Evolutionary conservation across 73 alveolate species (phyloP), one percentile per base, ranked within the genome.

Genomic region (Uronychia binucleata): DNA sequence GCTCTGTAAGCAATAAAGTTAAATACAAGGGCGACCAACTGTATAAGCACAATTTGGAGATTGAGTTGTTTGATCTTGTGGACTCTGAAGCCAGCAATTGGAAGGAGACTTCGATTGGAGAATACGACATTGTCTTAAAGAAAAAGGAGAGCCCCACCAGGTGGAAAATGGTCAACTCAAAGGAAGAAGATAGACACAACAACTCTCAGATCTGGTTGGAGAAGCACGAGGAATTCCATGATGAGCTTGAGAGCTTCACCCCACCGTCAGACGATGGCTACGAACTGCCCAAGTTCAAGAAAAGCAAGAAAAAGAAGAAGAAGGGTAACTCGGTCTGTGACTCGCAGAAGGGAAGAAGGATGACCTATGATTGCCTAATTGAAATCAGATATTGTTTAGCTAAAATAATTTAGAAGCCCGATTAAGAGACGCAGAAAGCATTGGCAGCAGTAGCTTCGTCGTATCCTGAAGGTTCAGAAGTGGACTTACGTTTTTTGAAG

Each of bases 221-320:
- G 30, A 79, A n/a, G 58, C 86, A 79, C 28, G 86, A 79, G 19
- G 57, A 79, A 57, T 79, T 35, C 58, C 31, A 33, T 27, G 77
- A 35, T 5, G 78, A 79, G 59, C 58, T 33, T 46, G 86, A 67
- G 0, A 79, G 57, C 28, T 75, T 33, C 30, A 28, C 28, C 31
- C 34, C 77, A 79, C 79, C 34, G 78, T 58, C 34, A 46, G 86
- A 79, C n/a, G 86, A 79, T 34, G 86, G 57, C 86, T 79, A 35
- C 78, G 86, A 79, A 33, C 77, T 33, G 59, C 58, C 58, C 58
- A 75, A 79, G 28, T 58, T 25, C 79, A 34, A 46, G 30, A 58
- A n/a, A 78, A 58, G 0, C 34, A 25, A 30, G 77, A 79, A 30
- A 19, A 46, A 46, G 67, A 46, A 46, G 67, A 46, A n/a, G n/a